A percentile compares a stretch with the other conserved stretches of the same genome.
phyloP scores from a whole-genome alignment of 352 stramenopile genomes.

The Peronospora destructor region DNA sequence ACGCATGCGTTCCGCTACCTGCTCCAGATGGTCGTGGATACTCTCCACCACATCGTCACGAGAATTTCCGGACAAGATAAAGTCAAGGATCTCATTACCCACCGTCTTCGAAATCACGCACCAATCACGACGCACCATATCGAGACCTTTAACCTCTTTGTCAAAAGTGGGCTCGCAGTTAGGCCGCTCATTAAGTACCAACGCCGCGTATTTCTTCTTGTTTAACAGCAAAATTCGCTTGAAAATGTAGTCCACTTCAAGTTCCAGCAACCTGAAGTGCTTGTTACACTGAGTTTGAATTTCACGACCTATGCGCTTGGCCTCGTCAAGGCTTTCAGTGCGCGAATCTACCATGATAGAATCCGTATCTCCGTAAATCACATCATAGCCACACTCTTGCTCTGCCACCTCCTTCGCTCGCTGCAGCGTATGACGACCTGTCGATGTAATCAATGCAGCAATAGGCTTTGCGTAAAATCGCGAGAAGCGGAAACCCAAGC shows the following conservation, averaged over 20 bases:
- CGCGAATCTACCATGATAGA: slow-evolving; percentile 98
- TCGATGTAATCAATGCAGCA: slow-evolving; percentile 97
- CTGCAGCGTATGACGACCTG: slow-evolving; percentile 97
- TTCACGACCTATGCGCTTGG: slow-evolving; percentile 90
- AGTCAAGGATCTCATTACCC: slow-evolving; percentile 94
- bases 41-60: slow-evolving; percentile 94
- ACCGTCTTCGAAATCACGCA: slow-evolving; percentile 97
- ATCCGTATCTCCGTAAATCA: slow-evolving; percentile 99
- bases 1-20: slow-evolving; percentile 91
- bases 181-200: slow-evolving; percentile 87
- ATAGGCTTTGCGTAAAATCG: slow-evolving; percentile 99
- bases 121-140: slow-evolving; percentile 98
- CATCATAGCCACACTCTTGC: slow-evolving; percentile 94
- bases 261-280: slow-evolving; percentile 97
- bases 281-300: slow-evolving; percentile 99
- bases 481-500: slow-evolving; percentile 97
- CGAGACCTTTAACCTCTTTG: slow-evolving; percentile 97
- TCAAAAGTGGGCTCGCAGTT: slow-evolving; percentile 69
- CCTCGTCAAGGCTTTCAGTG: slow-evolving; percentile 89
- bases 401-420: slow-evolving; percentile 96
- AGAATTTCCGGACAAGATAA: slow-evolving; percentile 92
- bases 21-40: slow-evolving; percentile 93
- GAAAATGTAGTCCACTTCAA: slow-evolving; percentile 99
- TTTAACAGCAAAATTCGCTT: slow-evolving; percentile 99
- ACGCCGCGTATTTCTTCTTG: slow-evolving; percentile 99